Evolutionary conservation across 768 basidiomycete species (phyloP), one percentile per base, ranked within the genome.

Genomic region (Boletus sp.): DNA sequence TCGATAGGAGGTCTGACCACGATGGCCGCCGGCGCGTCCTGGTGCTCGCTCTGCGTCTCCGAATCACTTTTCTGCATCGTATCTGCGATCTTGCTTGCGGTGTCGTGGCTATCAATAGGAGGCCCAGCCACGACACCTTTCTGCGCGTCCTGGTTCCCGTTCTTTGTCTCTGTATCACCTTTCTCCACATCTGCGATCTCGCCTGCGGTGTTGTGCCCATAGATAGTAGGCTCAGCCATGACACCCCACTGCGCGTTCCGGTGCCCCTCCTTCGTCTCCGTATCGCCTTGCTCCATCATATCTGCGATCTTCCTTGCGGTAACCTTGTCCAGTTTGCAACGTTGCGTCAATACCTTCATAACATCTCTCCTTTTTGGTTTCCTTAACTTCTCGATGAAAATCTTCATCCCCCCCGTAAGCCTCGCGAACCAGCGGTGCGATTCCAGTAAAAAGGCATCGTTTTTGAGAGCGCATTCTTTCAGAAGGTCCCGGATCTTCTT

Each of bases 271-370:
- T 29, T 42, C 14, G 40, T 12, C 20, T 49, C 48, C 28, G 47
- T 4, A 20, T 60, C 67, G 18, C 55, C 54, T 12, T 54, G 56
- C 40, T 50, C 59, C 57, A 70, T 68, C 53, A 70, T 59, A 3
- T 54, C 50, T n/a, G 52, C 71, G 15, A 71, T 57, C 49, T 40
- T 60, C 42, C 42, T 60, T 18, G 69, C 69, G 2, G 64, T 66
- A 7, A 64, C 69, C 11, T 51, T 48, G 28, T 70, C 64, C 61
- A 72, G 55, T 37, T 57, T 60, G 46, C 71, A 72, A 17, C 68
- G 71, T 15, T 54, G 24, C 20, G 48, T 63, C 55, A 71, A 56
- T 30, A 63, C 52, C 40, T 53, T 50, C 44, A 68, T 10, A 4
- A 69, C 29, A 6, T 68, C 58, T 46, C 37, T 66, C 47, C 41